Base-by-base conservation (phyloP, 106 monocot species). In the Apostasia shenzhenica region DNA sequence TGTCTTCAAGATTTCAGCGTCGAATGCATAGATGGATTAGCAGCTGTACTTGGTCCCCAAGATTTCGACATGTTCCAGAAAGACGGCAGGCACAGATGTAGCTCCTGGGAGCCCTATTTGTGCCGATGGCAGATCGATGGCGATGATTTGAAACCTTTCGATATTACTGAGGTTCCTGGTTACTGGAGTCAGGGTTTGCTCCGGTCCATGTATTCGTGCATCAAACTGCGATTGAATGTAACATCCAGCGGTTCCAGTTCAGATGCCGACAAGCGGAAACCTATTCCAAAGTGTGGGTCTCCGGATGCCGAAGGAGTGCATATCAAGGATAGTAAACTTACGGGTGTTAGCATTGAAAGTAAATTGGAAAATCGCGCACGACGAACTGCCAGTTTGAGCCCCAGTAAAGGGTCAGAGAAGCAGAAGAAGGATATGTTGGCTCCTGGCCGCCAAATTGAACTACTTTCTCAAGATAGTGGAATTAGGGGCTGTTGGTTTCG, bases 401-500 rank as follows among this genome's bases (percentile, higher is more conserved):
- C 75, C 1, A 67, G 63, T 13, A 80, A 80, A 6, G 78, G 77
- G 56, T 67, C 68, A 11, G 63, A 67, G 5, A 68, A 73, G 58
- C 70, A 73, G 42, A 77, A 69, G 64, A 69, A 70, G 37, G 14
- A 68, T 14, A 13, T 53, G 61, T 59, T 87, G n/a, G 75, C 43
- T 68, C 69, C 73, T 58, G 94, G 91, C 40, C 66, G 74, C 48
- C 69, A 63, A 50, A 77, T 84, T 67, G 95, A 95, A 79, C 84
- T 95, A 52, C 81, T 95, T 11, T 89, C 76, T 37, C 92, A 95
- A 63, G 95, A 95, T 55, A 92, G 92, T 73, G 92, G 95, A 11
- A 79, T 95, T 2, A 86, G 91, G 80, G 95, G 95, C 6, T 95
- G 95, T 39, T 95, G 95, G 95, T 95, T 95, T 54, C 71, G 77